These are phyloP conservation scores for Cercospora brassicicola DNA, from an alignment of 2,329 filamentous ascomycete genomes.

Conservation along the genomic window DNA sequence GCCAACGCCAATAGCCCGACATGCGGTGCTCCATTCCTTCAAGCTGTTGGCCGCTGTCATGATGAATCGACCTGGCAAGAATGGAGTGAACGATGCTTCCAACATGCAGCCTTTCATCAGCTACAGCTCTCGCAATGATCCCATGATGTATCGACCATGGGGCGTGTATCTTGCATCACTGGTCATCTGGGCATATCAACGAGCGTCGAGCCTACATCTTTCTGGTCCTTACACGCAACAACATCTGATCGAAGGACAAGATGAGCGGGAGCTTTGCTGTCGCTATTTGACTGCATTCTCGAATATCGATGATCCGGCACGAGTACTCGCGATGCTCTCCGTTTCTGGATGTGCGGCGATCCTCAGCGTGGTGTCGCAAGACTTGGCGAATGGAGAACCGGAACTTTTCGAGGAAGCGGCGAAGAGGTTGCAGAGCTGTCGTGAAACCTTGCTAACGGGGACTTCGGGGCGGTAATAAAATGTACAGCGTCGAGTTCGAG, in stretches of 20 bases:
- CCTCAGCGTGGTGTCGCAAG: conserved; percentile 74
- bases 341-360: conserved; percentile 79
- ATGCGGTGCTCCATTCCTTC: conserved; percentile 86
- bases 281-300: conserved; percentile 26
- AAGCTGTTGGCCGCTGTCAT: conserved; percentile 81
- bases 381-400: conserved; percentile 80
- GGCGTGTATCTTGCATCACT: conserved; percentile 86
- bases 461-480: not conserved
- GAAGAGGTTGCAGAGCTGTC: conserved; percentile 72
- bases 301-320: conserved; percentile 65
- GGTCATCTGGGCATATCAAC: conserved; percentile 91
- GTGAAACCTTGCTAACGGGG: conserved; percentile 14
- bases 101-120: conserved; percentile 22
- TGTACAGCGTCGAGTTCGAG: not conserved
- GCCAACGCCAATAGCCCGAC: conserved; percentile 76
- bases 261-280: conserved; percentile 22
- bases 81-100: conserved; percentile 39
- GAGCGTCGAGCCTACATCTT: conserved; percentile 50
- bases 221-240: conserved; percentile 15
- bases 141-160: conserved; percentile 86
- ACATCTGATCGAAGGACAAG: conserved; percentile 66
- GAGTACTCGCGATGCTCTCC: conserved; percentile 69
- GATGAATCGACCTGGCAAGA: conserved; percentile 48
- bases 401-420: conserved; percentile 85
- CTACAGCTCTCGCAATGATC: conserved; percentile 84